Conservation (phyloP, 805 yeast genomes). For the Jamesozyma jinghongensis region DNA sequence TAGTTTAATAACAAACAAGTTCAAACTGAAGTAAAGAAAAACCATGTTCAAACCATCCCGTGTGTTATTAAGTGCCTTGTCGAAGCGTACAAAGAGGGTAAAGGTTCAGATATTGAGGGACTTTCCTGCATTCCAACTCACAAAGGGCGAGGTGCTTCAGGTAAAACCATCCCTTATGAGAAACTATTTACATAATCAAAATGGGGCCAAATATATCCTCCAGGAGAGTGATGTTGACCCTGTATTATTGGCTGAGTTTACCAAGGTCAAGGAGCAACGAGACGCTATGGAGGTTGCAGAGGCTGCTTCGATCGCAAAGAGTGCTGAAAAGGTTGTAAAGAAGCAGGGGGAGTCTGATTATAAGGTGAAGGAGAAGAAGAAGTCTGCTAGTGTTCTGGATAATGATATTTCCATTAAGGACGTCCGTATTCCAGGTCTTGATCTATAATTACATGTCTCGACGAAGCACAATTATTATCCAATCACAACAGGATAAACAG, state of each 20-base stretch:
- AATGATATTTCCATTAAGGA: slow-evolving; percentile 19
- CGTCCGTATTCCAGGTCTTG: slow-evolving; percentile 25
- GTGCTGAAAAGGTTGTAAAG: neutral
- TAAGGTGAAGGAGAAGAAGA: slow-evolving; percentile 5
- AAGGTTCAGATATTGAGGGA: slow-evolving; percentile 69
- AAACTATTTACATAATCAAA: slow-evolving; percentile 57
- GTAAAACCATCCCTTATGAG: slow-evolving; percentile 81
- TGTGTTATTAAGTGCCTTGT: slow-evolving; percentile 38
- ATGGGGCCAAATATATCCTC: slow-evolving; percentile 66
- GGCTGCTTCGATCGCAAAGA: neutral
- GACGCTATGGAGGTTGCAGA: slow-evolving; percentile 2
- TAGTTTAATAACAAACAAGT: too few relatives aligned
- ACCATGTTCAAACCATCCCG: slow-evolving; percentile 23
- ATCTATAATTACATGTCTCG: slow-evolving; percentile 7
- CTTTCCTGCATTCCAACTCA: slow-evolving; percentile 49
- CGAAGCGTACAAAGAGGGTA: slow-evolving; percentile 47
- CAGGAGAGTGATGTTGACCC: slow-evolving; percentile 16
- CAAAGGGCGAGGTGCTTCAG: slow-evolving; percentile 58
- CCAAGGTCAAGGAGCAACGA: slow-evolving; percentile 2
- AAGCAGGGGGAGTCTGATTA: neutral
- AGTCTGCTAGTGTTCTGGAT: slow-evolving; percentile 6
- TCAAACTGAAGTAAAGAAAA: neutral
- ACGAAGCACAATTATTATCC: too few relatives aligned
- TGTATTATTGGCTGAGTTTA: slow-evolving; percentile 8
- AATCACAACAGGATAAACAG: too few relatives aligned